Base-by-base conservation (phyloP, 805 yeast species). In the Tetrapisispora fleetii region DNA sequence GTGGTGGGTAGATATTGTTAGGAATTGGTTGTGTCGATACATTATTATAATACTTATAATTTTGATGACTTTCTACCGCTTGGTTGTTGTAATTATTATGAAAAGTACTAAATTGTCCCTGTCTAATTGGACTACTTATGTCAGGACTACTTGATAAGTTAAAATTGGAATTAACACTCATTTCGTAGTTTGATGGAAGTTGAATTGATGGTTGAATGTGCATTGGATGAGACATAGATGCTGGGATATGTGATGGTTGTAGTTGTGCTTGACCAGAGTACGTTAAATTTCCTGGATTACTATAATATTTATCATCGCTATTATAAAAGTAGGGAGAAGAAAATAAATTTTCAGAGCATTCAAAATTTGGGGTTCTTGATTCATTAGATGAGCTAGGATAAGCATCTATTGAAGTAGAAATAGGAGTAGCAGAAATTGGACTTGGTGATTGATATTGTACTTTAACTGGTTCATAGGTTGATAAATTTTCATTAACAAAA, bases 401-500 rank as follows among this genome's bases (percentile, higher is more conserved):
- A 1, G 58, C 14, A 30, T 37, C 19, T 11, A 17, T 28, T 27
- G 43, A 9, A 18, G 17, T 16, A n/a, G 37, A 41, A 17, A 16
- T 17, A 11, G 32, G 35, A 33, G 22, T 28, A 18, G 24, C 6
- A 32, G 57, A 18, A 37, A 40, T 37, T 28, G 57, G 57, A 36
- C 57, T 49, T 16, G 55, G 51, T 18, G 50, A 42, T 16, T 54
- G 53, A n/a, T 48, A 40, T 41, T 41, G 44, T 2, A n/a, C 3
- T 11, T 46, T 18, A 45, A 24, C 18, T 21, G 42, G 37, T 48
- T 49, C 30, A 52, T 51, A 33, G 49, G 46, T 33, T 53, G 59
- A 33, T 50, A 45, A 36, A 48, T 52, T 47, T 52, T 54, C 54
- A 52, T 33, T 54, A 51, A 33, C 55, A 50, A 60, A 62, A 11